Percentiles rank a stretch among this genome's conserved stretches.
Conservation (phyloP, 2,329 filamentous ascomycete species). For the Venturia oleaginea region DNA sequence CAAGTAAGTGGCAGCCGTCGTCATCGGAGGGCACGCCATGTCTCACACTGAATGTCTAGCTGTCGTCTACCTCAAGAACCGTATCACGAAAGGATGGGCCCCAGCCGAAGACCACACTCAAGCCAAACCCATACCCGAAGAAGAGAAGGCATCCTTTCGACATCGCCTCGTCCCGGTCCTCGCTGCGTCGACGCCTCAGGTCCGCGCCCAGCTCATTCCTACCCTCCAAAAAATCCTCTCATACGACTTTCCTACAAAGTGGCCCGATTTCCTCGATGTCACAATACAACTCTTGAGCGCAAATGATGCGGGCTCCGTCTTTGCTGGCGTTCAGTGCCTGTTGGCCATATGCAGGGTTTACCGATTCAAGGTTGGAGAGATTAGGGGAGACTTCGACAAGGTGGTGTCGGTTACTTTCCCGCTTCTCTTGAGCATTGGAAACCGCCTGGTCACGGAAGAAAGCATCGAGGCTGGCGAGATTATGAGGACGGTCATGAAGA, state of each 20-base stretch:
- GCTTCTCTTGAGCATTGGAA: slow-evolving; percentile 75
- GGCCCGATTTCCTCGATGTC: slow-evolving; percentile 90
- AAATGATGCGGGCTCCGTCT: slow-evolving; percentile 77
- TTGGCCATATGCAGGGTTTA: slow-evolving; percentile 93
- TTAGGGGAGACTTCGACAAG: slow-evolving; percentile 80
- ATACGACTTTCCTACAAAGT: slow-evolving; percentile 87
- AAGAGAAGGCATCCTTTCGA: slow-evolving; percentile 80
- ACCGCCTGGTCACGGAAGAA: slow-evolving; percentile 79
- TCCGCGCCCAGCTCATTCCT: slow-evolving; percentile 88
- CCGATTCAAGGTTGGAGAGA: slow-evolving; percentile 80
- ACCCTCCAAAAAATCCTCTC: slow-evolving; percentile 93
- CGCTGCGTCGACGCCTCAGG: slow-evolving; percentile 66
- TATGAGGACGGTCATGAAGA: slow-evolving; percentile 88
- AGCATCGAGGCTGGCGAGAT: slow-evolving; percentile 95
- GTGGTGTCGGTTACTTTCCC: slow-evolving; percentile 90
- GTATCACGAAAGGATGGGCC: slow-evolving; percentile 86
- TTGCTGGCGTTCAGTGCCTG: slow-evolving; percentile 88
- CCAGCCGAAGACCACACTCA: slow-evolving; percentile 64
- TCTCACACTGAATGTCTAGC: slow-evolving; percentile 44
- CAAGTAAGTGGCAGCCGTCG: slow-evolving; percentile 55
- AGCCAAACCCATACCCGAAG: slow-evolving; percentile 70
- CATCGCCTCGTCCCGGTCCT: slow-evolving; percentile 84
- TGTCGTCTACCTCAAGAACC: slow-evolving; percentile 96
- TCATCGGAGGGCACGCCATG: background rate
- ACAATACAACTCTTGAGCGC: slow-evolving; percentile 82